A percentile compares a stretch with the other conserved stretches of the same genome.
Evolutionary conservation across 1,284 basidiomycete species (phyloP).

Genomic region (Marasmius fiardii): DNA sequence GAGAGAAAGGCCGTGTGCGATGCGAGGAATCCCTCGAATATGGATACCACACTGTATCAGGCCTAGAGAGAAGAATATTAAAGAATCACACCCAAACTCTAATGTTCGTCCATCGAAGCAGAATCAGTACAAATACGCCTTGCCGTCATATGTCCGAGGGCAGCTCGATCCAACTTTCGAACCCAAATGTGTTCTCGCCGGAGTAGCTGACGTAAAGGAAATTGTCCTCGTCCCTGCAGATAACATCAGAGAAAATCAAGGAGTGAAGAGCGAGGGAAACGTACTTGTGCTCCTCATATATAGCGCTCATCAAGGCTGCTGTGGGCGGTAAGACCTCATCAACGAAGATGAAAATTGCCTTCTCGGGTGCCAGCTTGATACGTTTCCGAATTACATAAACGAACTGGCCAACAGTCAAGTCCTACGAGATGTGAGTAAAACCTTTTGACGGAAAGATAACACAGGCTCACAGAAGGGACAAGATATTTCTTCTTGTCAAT

Average conservation of each 20-base stretch:
- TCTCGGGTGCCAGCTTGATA: conserved; percentile 99
- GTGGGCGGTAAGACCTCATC: conserved; percentile 98
- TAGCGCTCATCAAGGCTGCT: conserved; percentile 97
- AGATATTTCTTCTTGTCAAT: conserved; percentile 99
- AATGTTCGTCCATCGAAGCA: conserved; percentile 22
- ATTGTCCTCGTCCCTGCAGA: conserved; percentile 86
- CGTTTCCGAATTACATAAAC: conserved; percentile 99
- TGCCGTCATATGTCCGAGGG: conserved; percentile 39
- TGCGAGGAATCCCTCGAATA: conserved; percentile 16
- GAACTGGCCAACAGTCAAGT: conserved; percentile 98
- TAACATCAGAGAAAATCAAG: conserved; percentile 19
- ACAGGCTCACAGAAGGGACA: conserved; percentile 80
- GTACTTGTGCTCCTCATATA: conserved; percentile 99
- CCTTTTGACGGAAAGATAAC: neutral
- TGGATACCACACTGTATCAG: too few relatives aligned
- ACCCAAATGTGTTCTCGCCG: conserved; percentile 94
- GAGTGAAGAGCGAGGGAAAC: conserved; percentile 22
- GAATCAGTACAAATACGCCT: conserved; percentile 9
- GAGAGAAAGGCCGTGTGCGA: conserved; percentile 26
- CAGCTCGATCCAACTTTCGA: conserved; percentile 47
- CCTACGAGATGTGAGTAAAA: conserved; percentile 44
- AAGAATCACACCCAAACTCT: conserved; percentile 12
- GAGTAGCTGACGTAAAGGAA: conserved; percentile 97
- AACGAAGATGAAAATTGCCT: conserved; percentile 99
- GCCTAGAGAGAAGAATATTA: too few relatives aligned